A percentile compares a stretch with the other conserved stretches of the same genome.
These are phyloP conservation scores for Xylariaceae sp. DNA, from an alignment of 2,329 filamentous ascomycete genomes.

Conservation along the genomic window DNA sequence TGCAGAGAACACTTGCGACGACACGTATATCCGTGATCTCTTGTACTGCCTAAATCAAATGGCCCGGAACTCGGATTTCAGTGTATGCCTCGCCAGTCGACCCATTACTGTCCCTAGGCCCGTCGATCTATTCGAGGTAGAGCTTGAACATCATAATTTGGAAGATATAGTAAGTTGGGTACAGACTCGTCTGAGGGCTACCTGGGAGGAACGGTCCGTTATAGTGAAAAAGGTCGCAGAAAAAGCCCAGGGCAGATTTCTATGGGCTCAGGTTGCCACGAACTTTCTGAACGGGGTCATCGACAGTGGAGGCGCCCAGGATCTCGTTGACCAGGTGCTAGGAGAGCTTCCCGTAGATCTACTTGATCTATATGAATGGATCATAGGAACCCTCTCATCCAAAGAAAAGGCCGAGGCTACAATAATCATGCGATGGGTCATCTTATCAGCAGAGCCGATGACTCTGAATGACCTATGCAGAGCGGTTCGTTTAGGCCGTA, in stretches of 20 bases:
- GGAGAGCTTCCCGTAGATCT: conserved; percentile 10
- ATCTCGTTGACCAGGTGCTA: conserved; percentile 5
- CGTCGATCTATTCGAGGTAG: conserved; percentile 5
- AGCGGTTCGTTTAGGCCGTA: conserved; percentile 13
- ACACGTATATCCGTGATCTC: conserved; percentile 13
- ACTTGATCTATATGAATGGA: conserved; percentile 13
- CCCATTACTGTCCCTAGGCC: conserved; percentile 3
- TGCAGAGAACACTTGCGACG: conserved; percentile 7
- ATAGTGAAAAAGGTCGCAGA: conserved; percentile 2
- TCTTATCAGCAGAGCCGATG: conserved; percentile 15
- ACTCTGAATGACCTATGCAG: conserved; percentile 15
- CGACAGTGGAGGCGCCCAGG: background rate
- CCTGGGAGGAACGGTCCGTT: background rate
- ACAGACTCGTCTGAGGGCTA: conserved; percentile 2
- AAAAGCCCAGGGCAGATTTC: conserved; percentile 11
- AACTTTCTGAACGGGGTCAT: conserved; percentile 12
- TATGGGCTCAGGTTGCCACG: conserved; percentile 18
- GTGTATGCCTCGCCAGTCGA: conserved; percentile 15
- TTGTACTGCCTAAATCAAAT: conserved; percentile 10
- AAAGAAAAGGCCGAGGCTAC: conserved; percentile 14
- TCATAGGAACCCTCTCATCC: conserved; percentile 3
- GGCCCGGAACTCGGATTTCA: conserved; percentile 11
- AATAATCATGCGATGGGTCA: conserved; percentile 19
- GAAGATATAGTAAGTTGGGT: conserved; percentile 11
- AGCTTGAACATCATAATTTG: conserved; percentile 11